These are phyloP conservation scores for Aspergillus udagawae DNA, from an alignment of 2,329 filamentous ascomycete genomes.

Conservation along the genomic window DNA sequence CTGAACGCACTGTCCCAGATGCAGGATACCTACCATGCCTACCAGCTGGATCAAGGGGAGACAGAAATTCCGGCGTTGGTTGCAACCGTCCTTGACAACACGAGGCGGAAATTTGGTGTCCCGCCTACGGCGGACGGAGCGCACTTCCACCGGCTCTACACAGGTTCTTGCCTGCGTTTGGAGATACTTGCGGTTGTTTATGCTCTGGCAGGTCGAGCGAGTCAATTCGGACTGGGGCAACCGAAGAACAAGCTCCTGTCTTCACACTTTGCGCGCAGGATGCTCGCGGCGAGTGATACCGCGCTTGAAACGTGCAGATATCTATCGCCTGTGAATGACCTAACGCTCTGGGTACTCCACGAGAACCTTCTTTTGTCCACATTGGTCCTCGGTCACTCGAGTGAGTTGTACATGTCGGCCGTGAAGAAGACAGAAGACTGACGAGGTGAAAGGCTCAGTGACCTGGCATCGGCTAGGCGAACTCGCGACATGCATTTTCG, in stretches of 20 bases:
- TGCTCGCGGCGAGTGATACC: slow-evolving; percentile 32
- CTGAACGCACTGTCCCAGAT: slow-evolving; percentile 28
- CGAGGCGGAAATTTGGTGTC: slow-evolving; percentile 18
- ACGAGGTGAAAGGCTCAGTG: slow-evolving; percentile 14
- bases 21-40: slow-evolving; percentile 11
- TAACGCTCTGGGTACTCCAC: slow-evolving; percentile 27
- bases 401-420: slow-evolving; percentile 16
- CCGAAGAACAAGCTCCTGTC: slow-evolving; percentile 10
- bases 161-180: slow-evolving; percentile 34
- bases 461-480: slow-evolving; percentile 26
- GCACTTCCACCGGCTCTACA: slow-evolving; percentile 37
- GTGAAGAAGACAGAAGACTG: not conserved
- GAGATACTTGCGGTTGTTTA: slow-evolving; percentile 38
- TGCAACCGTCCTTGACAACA: slow-evolving; percentile 25
- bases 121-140: slow-evolving; percentile 21
- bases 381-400: slow-evolving; percentile 35
- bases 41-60: slow-evolving; percentile 8
- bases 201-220: slow-evolving; percentile 32
- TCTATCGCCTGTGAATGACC: slow-evolving; percentile 37
- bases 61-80: slow-evolving; percentile 5
- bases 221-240: slow-evolving; percentile 16
- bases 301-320: slow-evolving; percentile 36
- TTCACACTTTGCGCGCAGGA: slow-evolving; percentile 19
- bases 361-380: slow-evolving; percentile 36
- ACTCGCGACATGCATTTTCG: slow-evolving; percentile 24